Evolutionary conservation across 2,329 filamentous ascomycete genomes (phyloP).

Genomic region (Calonectria naviculata): DNA sequence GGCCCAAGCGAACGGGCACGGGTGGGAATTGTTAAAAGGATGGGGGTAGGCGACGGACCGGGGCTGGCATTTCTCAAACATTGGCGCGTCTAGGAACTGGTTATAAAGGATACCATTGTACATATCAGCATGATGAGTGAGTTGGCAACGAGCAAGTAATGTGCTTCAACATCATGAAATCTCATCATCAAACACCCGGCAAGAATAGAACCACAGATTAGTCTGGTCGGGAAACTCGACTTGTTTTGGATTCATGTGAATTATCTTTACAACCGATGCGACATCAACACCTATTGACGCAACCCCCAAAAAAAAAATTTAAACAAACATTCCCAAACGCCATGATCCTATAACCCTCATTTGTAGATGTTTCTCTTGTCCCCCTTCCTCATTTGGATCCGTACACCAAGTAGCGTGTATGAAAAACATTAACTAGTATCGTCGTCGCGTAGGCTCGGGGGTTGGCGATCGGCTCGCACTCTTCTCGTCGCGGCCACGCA

Average conservation of each 20-base stretch:
- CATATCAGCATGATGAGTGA: slow-evolving; percentile 36
- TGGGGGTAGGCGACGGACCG: slow-evolving; percentile 24
- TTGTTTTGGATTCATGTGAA: slow-evolving; percentile 29
- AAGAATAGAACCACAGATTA: slow-evolving; percentile 26
- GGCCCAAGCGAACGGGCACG: slow-evolving; percentile 17
- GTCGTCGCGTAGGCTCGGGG: slow-evolving; percentile 82
- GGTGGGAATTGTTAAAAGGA: slow-evolving; percentile 31
- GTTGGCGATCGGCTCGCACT: slow-evolving; percentile 86
- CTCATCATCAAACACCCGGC: slow-evolving; percentile 16
- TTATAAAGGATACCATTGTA: slow-evolving; percentile 40
- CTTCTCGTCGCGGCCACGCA: slow-evolving; percentile 84
- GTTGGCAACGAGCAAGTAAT: slow-evolving; percentile 37
- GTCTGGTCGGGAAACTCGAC: slow-evolving; percentile 17
- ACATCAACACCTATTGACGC: slow-evolving; percentile 30
- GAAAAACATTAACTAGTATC: slow-evolving; percentile 61
- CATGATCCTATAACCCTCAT: slow-evolving; percentile 30
- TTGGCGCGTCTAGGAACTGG: slow-evolving; percentile 39
- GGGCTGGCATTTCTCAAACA: slow-evolving; percentile 37
- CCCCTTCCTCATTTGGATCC: slow-evolving; percentile 2
- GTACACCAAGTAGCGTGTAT: slow-evolving; percentile 3
- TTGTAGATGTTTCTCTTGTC: slow-evolving; percentile 24
- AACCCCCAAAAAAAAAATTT: slow-evolving; percentile 29
- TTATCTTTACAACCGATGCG: slow-evolving; percentile 29
- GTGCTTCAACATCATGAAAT: slow-evolving; percentile 40
- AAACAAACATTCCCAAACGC: slow-evolving; percentile 40